Evolutionary conservation across 495 filamentous ascomycete genomes (phyloP), one percentile per base, ranked within the genome.

Genomic region (Lasiosphaeris hirsuta): DNA sequence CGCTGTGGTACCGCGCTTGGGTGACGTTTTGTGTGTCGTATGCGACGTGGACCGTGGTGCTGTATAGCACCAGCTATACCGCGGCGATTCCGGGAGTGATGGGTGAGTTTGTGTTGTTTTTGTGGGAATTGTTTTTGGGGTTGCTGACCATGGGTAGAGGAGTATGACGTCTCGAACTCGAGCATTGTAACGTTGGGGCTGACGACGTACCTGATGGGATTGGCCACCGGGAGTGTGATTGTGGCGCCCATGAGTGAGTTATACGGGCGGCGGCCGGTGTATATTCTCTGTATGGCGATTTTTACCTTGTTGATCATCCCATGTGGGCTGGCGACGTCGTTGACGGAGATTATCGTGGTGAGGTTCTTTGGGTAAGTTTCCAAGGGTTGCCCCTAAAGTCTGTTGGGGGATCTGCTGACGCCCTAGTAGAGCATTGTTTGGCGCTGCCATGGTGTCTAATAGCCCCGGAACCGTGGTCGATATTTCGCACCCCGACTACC

Each of bases 11-110:
- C 69, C 87, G 86, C 51, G 75, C 76, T 37, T 77, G 84, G 72
- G 77, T 81, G 5, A 76, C 93, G 15, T 67, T 75, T 15, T 72
- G 81, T 52, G 83, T 95, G 35, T 87, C 86, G 18, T 92, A 82
- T 72, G 81, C 87, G 39, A 90, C 88, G 6, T 84, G 87, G 67
- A 78, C 85, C 10, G 83, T 92, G 63, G 87, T 96, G 19, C 72
- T 96, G n/a, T 94, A 93, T 69, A 89, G 85, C 11, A 96, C 92
- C 2, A 88, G 84, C 55, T 96, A 92, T 70, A 89, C 89, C 13
- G 82, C 86, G 0, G 85, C 83, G 34, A 80, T 84, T 18, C 75
- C 83, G 0, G 83, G 86, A 1, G 79, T 96, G 67, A 83, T 84
- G 71, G 67, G 23, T 30, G 23, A 30, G 23, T 30, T 2, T 30